These are phyloP conservation scores for Talaromyces borbonicus DNA, from an alignment of 495 filamentous ascomycete genomes.

Conservation along the genomic window DNA sequence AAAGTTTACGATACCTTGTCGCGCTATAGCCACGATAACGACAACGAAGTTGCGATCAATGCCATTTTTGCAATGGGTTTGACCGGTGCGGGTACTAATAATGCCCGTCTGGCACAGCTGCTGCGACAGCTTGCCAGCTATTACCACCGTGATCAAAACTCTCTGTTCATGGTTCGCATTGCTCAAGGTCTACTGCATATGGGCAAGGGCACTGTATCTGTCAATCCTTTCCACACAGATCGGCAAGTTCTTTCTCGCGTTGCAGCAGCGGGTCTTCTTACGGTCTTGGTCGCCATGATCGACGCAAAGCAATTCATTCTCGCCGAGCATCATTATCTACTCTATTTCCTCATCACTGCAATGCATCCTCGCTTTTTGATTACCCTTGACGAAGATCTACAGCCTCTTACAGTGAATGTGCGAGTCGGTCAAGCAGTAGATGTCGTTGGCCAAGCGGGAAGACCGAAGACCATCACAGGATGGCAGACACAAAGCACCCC, in stretches of 20 bases:
- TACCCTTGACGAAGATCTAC: constrained; percentile 86
- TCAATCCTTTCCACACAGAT: constrained; percentile 98
- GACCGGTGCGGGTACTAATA: constrained; percentile 94
- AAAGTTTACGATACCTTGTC: constrained; percentile 98
- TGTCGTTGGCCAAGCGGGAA: constrained; percentile 91
- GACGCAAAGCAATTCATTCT: constrained; percentile 94
- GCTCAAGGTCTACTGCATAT: constrained; percentile 96
- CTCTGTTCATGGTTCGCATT: constrained; percentile 98
- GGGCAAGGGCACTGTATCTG: constrained; percentile 94
- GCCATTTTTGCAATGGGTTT: constrained; percentile 99
- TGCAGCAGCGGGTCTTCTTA: constrained; percentile 78
- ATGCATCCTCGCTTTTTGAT: constrained; percentile 96
- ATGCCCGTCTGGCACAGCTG: constrained; percentile 89
- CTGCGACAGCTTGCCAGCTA: constrained; percentile 92
- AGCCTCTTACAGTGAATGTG: constrained; percentile 91
- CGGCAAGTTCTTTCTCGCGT: constrained; percentile 90
- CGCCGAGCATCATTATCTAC: constrained; percentile 79
- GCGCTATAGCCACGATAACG: constrained; percentile 97
- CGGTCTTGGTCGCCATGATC: constrained; percentile 83
- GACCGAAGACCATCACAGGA: constrained; percentile 97
- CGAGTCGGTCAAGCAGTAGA: constrained; percentile 96
- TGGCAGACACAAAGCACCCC: constrained; percentile 99
- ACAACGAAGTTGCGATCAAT: constrained; percentile 96
- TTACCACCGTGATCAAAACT: constrained; percentile 92
- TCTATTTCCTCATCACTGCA: constrained; percentile 95